Percentiles rank a stretch among this genome's conserved stretches.
phyloP scores from a whole-genome alignment of 805 yeast species.

The Candida dajiaensis region DNA sequence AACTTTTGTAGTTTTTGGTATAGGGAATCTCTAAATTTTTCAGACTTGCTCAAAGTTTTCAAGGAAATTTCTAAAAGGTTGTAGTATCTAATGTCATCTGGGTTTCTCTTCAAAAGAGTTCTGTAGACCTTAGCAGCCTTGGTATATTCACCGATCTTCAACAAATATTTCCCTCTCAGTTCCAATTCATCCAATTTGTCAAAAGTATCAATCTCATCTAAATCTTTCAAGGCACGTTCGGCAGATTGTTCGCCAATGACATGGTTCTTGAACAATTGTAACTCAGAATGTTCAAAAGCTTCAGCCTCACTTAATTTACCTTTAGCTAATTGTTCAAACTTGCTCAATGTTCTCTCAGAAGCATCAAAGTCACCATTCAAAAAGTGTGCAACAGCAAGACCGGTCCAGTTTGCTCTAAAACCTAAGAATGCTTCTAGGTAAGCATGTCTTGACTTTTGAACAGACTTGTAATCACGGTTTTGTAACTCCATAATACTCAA shows the following conservation, averaged over 20 bases:
- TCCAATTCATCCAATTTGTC: slow-evolving; percentile 64
- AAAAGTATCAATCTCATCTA: slow-evolving; percentile 44
- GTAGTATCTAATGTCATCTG: slow-evolving; percentile 70
- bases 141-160: slow-evolving; percentile 46
- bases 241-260: slow-evolving; percentile 52
- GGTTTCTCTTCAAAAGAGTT: slow-evolving; percentile 72
- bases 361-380: slow-evolving; percentile 58
- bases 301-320: slow-evolving; percentile 65
- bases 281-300: slow-evolving; percentile 74
- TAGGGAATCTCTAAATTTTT: slow-evolving; percentile 45
- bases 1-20: slow-evolving; percentile 60
- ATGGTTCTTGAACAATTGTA: slow-evolving; percentile 64
- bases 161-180: slow-evolving; percentile 56
- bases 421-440: slow-evolving; percentile 74
- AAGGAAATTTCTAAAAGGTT: slow-evolving; percentile 58
- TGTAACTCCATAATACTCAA: slow-evolving; percentile 77
- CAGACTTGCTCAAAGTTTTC: slow-evolving; percentile 41
- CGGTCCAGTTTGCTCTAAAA: slow-evolving; percentile 86
- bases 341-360: slow-evolving; percentile 66
- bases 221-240: slow-evolving; percentile 46
- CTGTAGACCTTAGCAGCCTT: slow-evolving; percentile 71
- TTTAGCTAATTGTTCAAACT: slow-evolving; percentile 69
- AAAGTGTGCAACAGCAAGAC: slow-evolving; percentile 80
- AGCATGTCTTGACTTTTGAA: slow-evolving; percentile 57
- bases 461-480: slow-evolving; percentile 60